Conservation (phyloP, 768 basidiomycete genomes). For the Cyclocybe aegerita region DNA sequence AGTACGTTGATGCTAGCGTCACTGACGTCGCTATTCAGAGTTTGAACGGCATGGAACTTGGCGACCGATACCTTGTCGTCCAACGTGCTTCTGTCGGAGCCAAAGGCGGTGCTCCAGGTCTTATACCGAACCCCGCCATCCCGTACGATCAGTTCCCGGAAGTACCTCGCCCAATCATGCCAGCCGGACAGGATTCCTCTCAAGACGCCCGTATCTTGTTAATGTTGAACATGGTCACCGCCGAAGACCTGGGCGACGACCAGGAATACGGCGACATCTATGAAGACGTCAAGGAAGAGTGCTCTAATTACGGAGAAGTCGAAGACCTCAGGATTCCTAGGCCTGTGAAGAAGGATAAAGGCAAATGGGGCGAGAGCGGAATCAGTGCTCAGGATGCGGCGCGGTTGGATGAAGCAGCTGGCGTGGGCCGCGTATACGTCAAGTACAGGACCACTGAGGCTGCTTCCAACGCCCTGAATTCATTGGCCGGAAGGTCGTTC, state of each 20-base stretch:
- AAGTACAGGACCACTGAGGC: slow-evolving; percentile 66
- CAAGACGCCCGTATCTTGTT: slow-evolving; percentile 83
- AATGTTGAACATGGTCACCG: slow-evolving; percentile 97
- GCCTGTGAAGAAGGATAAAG: slow-evolving; percentile 83
- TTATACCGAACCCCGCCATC: slow-evolving; percentile 65
- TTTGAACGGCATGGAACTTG: slow-evolving; percentile 96
- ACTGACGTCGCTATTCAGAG: slow-evolving; percentile 97
- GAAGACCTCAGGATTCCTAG: slow-evolving; percentile 88
- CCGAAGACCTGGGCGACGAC: slow-evolving; percentile 89
- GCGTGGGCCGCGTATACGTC: slow-evolving; percentile 96
- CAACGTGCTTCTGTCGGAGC: slow-evolving; percentile 96
- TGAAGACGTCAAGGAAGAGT: slow-evolving; percentile 94
- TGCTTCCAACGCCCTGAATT: slow-evolving; percentile 74
- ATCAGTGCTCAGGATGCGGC: slow-evolving; percentile 66
- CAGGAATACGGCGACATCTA: slow-evolving; percentile 92
- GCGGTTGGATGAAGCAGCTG: slow-evolving; percentile 82
- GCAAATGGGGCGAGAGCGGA: slow-evolving; percentile 72
- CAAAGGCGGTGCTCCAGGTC: slow-evolving; percentile 65
- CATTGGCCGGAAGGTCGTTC: slow-evolving; percentile 87
- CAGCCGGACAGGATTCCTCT: slow-evolving; percentile 65
- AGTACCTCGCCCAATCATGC: slow-evolving; percentile 86
- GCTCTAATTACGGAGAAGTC: slow-evolving; percentile 74
- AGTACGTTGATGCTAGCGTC: slow-evolving; percentile 86
- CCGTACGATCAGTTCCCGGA: slow-evolving; percentile 82
- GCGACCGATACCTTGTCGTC: slow-evolving; percentile 92